A percentile compares a stretch with the other conserved stretches of the same genome.
phyloP scores from a whole-genome alignment of 768 basidiomycete species.

The Trametes coccinea region DNA sequence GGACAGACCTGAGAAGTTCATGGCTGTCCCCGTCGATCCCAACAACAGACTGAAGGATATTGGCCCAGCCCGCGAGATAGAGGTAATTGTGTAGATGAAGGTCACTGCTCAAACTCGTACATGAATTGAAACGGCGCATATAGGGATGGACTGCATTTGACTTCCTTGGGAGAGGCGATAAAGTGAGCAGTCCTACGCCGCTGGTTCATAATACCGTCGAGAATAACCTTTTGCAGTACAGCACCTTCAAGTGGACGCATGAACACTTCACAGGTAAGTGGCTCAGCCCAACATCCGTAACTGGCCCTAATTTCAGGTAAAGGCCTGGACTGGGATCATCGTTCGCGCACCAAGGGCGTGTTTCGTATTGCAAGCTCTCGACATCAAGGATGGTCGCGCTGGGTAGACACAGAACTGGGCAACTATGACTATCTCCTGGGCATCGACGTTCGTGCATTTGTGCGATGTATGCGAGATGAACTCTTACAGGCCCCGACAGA shows the following conservation, averaged over 20 bases:
- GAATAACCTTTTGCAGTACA: conserved; percentile 51
- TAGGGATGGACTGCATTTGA: conserved; percentile 89
- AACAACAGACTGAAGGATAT: conserved; percentile 63
- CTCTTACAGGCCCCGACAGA: conserved; percentile 1
- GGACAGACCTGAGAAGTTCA: conserved; percentile 69
- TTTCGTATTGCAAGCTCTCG: conserved; percentile 69
- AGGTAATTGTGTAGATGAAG: conserved; percentile 42
- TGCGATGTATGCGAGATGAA: background rate
- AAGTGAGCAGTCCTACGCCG: conserved; percentile 45
- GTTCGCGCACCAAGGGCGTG: conserved; percentile 59
- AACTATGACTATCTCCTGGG: conserved; percentile 88
- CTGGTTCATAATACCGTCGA: background rate
- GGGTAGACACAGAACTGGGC: conserved; percentile 82
- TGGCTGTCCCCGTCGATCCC: conserved; percentile 69
- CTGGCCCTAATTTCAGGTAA: no score
- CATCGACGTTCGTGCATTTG: conserved; percentile 51
- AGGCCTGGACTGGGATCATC: conserved; percentile 87
- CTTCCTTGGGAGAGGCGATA: conserved; percentile 72
- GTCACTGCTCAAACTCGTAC: background rate
- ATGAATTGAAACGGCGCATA: background rate
- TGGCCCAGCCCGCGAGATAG: conserved; percentile 62
- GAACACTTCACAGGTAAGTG: conserved; percentile 75
- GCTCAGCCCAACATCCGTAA: background rate
- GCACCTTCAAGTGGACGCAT: conserved; percentile 67
- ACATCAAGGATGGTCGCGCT: conserved; percentile 78